Evolutionary conservation across 768 basidiomycete genomes (phyloP).

Genomic region (Xerocomellus intermedius): DNA sequence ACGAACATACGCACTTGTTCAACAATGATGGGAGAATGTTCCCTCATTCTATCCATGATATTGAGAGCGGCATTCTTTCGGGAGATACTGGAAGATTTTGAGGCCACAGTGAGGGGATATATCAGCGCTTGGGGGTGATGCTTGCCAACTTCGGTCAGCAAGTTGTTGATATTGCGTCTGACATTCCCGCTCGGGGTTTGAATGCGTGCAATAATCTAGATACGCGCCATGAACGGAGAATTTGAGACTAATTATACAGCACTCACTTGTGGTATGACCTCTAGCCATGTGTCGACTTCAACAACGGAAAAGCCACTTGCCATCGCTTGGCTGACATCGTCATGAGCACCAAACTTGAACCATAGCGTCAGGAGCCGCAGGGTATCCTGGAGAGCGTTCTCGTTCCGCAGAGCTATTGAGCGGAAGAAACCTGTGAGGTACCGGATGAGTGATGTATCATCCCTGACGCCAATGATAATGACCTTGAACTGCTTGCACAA

Average conservation of each 20-base stretch:
- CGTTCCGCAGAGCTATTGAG: conserved; percentile 86
- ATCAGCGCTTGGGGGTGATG: conserved; percentile 97
- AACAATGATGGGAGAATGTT: conserved; percentile 85
- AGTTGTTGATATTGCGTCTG: conserved; percentile 81
- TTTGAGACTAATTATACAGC: background rate
- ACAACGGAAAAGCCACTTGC: conserved; percentile 82
- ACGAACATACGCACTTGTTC: conserved; percentile 59
- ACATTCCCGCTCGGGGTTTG: conserved; percentile 90
- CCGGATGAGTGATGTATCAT: conserved; percentile 12
- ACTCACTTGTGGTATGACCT: conserved; percentile 93
- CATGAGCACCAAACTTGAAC: conserved; percentile 95
- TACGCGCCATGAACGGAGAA: background rate
- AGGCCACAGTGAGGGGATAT: conserved; percentile 93
- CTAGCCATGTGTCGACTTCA: conserved; percentile 96
- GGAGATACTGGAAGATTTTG: conserved; percentile 85
- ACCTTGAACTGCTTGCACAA: conserved; percentile 94
- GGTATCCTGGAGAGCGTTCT: conserved; percentile 92
- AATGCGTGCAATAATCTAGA: conserved; percentile 94
- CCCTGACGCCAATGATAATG: background rate
- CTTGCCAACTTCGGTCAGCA: conserved; percentile 90
- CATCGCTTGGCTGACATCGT: conserved; percentile 89
- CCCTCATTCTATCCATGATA: conserved; percentile 92
- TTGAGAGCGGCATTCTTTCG: conserved; percentile 78
- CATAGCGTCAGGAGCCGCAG: conserved; percentile 90
- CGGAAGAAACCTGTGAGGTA: conserved; percentile 80